Conservation (phyloP, 2,329 filamentous ascomycete genomes). For the Pseudovirgaria hyperparasitica region DNA sequence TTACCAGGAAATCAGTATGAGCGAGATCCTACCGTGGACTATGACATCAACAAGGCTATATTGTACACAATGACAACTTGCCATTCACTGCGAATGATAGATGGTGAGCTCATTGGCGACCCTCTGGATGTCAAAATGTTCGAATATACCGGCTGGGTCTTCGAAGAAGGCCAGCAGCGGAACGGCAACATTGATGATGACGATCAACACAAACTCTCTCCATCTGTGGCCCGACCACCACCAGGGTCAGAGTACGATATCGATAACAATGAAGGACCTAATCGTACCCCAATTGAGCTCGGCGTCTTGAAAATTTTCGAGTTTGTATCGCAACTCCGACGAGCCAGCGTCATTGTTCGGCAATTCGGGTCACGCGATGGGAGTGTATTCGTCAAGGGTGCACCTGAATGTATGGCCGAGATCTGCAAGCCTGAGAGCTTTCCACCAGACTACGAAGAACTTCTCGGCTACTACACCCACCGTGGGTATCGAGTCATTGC, state of each 20-base stretch:
- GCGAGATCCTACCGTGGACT: constrained; percentile 47
- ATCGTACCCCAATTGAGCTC: constrained; percentile 56
- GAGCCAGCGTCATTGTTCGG: constrained; percentile 85
- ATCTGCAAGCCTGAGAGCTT: constrained; percentile 81
- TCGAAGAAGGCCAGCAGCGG: constrained; percentile 71
- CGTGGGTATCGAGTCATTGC: constrained; percentile 94
- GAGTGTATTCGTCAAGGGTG: constrained; percentile 88
- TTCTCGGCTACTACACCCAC: constrained; percentile 83
- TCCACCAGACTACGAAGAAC: constrained; percentile 78
- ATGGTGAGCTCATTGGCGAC: constrained; percentile 81
- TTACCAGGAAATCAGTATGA: constrained; percentile 43
- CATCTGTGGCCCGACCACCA: constrained; percentile 81
- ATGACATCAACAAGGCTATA: constrained; percentile 53
- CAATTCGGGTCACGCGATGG: constrained; percentile 76
- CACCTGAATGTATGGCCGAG: constrained; percentile 89
- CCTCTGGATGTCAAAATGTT: constrained; percentile 98
- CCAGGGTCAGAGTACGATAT: constrained; percentile 44
- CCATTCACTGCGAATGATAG: constrained; percentile 77
- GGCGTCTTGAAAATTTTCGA: constrained; percentile 88
- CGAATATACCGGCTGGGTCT: constrained; percentile 86
- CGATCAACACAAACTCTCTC: constrained; percentile 66
- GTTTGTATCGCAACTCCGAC: constrained; percentile 82
- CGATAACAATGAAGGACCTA: constrained; percentile 34
- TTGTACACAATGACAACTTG: constrained; percentile 96
- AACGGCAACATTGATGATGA: constrained; percentile 55